These are phyloP conservation scores for Wickerhamomyces mucosus DNA, from an alignment of 805 yeast species.

Conservation along the genomic window DNA sequence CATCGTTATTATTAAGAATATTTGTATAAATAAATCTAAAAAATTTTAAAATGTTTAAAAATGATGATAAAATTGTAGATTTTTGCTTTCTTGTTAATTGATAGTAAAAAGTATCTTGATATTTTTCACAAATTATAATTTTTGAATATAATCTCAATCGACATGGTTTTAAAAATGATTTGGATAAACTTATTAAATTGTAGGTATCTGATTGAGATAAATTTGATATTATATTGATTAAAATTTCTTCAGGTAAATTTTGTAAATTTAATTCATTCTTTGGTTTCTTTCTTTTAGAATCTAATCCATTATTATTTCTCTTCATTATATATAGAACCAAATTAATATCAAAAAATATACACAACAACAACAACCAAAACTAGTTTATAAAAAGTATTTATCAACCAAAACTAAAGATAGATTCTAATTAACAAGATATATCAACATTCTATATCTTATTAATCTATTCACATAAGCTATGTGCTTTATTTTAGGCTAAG, in stretches of 20 bases:
- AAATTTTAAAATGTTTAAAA: conserved; percentile 11
- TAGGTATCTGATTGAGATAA: conserved; percentile 13
- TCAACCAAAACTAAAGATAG: too few species aligned
- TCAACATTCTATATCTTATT: too few species aligned
- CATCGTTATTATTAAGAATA: conserved; percentile 1
- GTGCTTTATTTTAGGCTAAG: too few species aligned
- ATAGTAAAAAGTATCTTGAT: conserved; percentile 13
- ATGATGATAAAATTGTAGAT: conserved; percentile 11
- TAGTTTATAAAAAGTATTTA: too few species aligned
- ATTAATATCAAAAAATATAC: too few species aligned
- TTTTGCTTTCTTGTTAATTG: conserved; percentile 4
- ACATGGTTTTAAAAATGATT: conserved; percentile 9
- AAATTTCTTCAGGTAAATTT: conserved; percentile 12
- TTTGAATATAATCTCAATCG: conserved; percentile 13
- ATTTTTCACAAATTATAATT: conserved; percentile 17
- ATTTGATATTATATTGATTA: conserved; percentile 7
- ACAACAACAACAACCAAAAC: too few species aligned
- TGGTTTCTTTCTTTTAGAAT: too few species aligned
- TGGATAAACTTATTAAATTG: conserved; percentile 7
- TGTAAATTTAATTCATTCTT: too few species aligned
- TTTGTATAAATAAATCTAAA: conserved; percentile 9
- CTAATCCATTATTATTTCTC: too few species aligned
- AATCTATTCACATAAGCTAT: too few species aligned
- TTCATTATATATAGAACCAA: too few species aligned
- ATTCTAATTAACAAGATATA: too few species aligned